phyloP scores from a whole-genome alignment of 2,329 filamentous ascomycete genomes.

The Cladophialophora bantiana region DNA sequence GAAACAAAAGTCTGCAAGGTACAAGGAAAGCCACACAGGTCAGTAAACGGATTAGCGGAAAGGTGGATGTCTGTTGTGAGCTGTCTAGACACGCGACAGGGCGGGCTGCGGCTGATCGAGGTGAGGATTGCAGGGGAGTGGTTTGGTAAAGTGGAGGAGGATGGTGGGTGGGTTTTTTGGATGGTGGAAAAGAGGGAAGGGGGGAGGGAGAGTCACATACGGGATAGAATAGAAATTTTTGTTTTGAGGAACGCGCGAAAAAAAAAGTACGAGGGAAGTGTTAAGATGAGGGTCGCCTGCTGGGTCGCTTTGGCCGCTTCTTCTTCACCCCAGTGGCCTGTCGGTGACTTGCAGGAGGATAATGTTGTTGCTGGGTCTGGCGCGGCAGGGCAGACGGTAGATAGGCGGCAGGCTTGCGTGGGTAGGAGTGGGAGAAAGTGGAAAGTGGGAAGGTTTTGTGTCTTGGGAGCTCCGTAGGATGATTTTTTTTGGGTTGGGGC shows the following conservation, averaged over 20 bases:
- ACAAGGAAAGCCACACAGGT: constrained; percentile 28
- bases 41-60: constrained; percentile 29
- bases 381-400: constrained; percentile 30
- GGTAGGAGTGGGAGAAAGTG: constrained; percentile 26
- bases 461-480: constrained; percentile 27
- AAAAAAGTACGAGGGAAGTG: constrained; percentile 24
- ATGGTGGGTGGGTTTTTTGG: constrained; percentile 32
- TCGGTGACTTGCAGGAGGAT: constrained; percentile 36
- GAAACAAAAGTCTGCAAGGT: constrained; percentile 32
- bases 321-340: constrained; percentile 26
- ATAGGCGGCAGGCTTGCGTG: constrained; percentile 21
- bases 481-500: constrained; percentile 27
- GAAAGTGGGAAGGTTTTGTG: constrained; percentile 36
- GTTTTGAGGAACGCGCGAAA: constrained; percentile 32
- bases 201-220: constrained; percentile 19
- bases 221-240: constrained; percentile 18
- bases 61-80: constrained; percentile 5
- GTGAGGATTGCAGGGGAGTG: constrained; percentile 32
- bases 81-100: constrained; percentile 32
- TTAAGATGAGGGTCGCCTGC: constrained; percentile 38
- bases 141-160: constrained; percentile 34
- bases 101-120: constrained; percentile 27
- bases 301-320: constrained; percentile 23
- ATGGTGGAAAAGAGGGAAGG: constrained; percentile 25
- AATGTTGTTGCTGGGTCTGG: constrained; percentile 33